Evolutionary conservation across 495 filamentous ascomycete genomes (phyloP).

Genomic region (Aspergillus diversus): DNA sequence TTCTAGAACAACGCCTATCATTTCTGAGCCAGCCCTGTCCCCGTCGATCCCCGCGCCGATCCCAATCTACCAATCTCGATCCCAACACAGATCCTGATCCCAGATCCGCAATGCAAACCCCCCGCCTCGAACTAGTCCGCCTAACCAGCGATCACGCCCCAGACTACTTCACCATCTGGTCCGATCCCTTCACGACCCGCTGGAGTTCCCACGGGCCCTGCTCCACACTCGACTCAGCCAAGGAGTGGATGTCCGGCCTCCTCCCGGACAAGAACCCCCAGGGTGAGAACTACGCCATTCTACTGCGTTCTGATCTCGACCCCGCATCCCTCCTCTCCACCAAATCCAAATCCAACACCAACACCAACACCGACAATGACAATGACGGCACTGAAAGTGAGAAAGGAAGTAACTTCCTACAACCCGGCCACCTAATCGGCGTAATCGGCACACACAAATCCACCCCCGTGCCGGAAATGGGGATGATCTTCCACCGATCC

Average conservation of each 20-base stretch:
- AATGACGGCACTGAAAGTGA: background rate
- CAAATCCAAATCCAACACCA: background rate
- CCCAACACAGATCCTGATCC: no score
- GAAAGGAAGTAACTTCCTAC: background rate
- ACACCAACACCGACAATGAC: background rate
- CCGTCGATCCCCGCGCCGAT: no score
- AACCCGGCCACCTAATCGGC: background rate
- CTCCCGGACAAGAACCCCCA: conserved; percentile 22
- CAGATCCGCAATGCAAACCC: conserved; percentile 21
- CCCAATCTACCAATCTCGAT: no score
- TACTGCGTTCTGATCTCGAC: conserved; percentile 15
- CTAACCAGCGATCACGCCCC: conserved; percentile 22
- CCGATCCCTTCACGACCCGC: conserved; percentile 25
- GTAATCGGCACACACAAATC: conserved; percentile 11
- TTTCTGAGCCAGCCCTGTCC: no score
- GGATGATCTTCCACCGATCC: conserved; percentile 33
- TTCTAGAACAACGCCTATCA: no score
- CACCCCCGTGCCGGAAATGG: conserved; percentile 30
- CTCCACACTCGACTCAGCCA: conserved; percentile 22
- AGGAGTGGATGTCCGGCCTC: conserved; percentile 23
- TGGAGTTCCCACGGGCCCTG: conserved; percentile 29
- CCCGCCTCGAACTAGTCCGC: conserved; percentile 22
- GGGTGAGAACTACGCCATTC: conserved; percentile 28
- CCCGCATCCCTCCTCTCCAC: background rate
- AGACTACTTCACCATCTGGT: conserved; percentile 29